Percentiles rank a stretch among this genome's conserved stretches.
Conservation (phyloP, 2,329 filamentous ascomycete genomes). For the Apiospora marii region DNA sequence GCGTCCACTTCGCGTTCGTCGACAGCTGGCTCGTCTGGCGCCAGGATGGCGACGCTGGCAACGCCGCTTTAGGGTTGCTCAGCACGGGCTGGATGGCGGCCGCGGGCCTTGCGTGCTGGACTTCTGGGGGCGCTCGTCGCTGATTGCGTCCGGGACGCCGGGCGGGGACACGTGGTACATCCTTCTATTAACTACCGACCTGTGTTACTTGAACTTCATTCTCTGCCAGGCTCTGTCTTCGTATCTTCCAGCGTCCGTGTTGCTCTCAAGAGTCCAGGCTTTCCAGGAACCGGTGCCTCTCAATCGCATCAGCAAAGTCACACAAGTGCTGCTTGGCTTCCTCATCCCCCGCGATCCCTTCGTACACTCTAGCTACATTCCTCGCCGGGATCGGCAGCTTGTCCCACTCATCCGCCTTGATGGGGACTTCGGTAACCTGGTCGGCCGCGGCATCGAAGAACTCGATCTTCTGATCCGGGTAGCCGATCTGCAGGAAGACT, state of each 20-base stretch:
- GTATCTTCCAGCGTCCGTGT: too few relatives aligned
- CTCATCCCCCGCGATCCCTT: neutral
- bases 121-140: neutral
- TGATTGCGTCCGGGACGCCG: neutral
- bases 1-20: slow-evolving; percentile 37
- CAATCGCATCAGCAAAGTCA: neutral
- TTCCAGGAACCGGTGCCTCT: neutral
- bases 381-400: slow-evolving; percentile 9
- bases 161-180: too few relatives aligned
- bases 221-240: too few relatives aligned
- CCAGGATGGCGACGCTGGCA: slow-evolving; percentile 29
- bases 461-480: slow-evolving; percentile 7
- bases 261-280: neutral
- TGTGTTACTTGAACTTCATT: too few relatives aligned
- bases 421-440: neutral
- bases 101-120: neutral
- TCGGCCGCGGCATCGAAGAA: slow-evolving; percentile 2
- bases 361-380: slow-evolving; percentile 22
- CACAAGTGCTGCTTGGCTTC: neutral
- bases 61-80: neutral
- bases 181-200: too few relatives aligned
- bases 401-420: slow-evolving; percentile 23
- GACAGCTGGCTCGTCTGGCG: slow-evolving; percentile 39
- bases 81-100: neutral
- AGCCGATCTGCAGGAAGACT: slow-evolving; percentile 14